phyloP scores from a whole-genome alignment of 176 grass and related monocot species.

The Eleusine coracana region DNA sequence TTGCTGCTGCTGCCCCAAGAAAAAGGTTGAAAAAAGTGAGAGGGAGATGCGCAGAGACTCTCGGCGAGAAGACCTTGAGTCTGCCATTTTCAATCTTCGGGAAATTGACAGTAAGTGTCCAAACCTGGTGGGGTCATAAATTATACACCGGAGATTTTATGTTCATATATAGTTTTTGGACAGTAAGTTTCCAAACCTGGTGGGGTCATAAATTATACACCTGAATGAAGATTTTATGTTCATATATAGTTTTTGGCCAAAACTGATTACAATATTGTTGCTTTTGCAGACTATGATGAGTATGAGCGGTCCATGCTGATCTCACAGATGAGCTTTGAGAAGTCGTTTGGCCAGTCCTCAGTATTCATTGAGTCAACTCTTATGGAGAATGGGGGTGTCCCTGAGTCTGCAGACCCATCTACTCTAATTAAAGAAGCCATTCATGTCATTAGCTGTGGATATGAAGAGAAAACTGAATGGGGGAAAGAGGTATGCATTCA shows the following conservation, averaged over 20 bases:
- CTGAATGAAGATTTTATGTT: neutral
- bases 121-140: neutral
- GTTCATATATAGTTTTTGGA: slow-evolving; percentile 10
- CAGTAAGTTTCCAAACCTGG: slow-evolving; percentile 56
- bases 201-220: slow-evolving; percentile 23
- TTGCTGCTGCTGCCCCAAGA: slow-evolving; percentile 85
- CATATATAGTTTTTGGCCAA: neutral
- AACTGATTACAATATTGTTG: slow-evolving; percentile 17
- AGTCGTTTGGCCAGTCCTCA: slow-evolving; percentile 83
- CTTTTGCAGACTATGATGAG: slow-evolving; percentile 84
- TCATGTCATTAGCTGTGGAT: slow-evolving; percentile 95
- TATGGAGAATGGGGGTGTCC: slow-evolving; percentile 91
- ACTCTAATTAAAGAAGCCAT: slow-evolving; percentile 96
- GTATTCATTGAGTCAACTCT: slow-evolving; percentile 96
- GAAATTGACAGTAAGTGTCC: slow-evolving; percentile 89
- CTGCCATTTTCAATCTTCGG: slow-evolving; percentile 94
- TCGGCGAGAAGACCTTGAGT: slow-evolving; percentile 74
- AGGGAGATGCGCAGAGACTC: slow-evolving; percentile 85
- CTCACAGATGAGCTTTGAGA: slow-evolving; percentile 97
- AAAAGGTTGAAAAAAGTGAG: slow-evolving; percentile 79
- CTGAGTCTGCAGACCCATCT: slow-evolving; percentile 74
- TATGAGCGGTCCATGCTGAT: slow-evolving; percentile 89
- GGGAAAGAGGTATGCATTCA: slow-evolving; percentile 77
- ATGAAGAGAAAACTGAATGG: slow-evolving; percentile 99
- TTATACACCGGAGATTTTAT: slow-evolving; percentile 14